These are phyloP conservation scores for Thielaviopsis ethacetica DNA, from an alignment of 2,329 filamentous ascomycete genomes.

Conservation along the genomic window DNA sequence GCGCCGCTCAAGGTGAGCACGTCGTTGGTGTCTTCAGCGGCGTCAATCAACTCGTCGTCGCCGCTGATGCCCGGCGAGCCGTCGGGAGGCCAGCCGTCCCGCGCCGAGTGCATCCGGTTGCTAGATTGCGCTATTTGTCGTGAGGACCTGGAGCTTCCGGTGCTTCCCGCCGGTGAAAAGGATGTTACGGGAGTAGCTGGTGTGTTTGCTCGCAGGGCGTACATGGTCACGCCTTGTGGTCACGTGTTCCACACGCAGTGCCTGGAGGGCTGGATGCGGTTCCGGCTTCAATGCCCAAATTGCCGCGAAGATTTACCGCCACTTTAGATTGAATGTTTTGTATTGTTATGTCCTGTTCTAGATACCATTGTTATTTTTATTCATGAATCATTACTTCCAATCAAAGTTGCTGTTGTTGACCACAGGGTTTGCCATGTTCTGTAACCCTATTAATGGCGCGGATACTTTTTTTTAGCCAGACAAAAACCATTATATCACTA, in stretches of 20 bases:
- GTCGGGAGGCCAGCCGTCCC: conserved; percentile 21
- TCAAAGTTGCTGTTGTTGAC: background rate
- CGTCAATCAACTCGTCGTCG: conserved; percentile 18
- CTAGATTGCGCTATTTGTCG: conserved; percentile 95
- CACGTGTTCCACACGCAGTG: conserved; percentile 91
- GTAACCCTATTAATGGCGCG: background rate
- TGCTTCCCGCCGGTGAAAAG: conserved; percentile 40
- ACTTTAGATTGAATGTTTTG: conserved; percentile 32
- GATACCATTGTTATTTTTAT: conserved; percentile 10
- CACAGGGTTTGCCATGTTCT: background rate
- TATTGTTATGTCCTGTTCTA: conserved; percentile 1
- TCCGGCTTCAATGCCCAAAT: conserved; percentile 84
- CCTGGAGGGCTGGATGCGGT: conserved; percentile 91
- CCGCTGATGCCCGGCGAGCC: conserved; percentile 19
- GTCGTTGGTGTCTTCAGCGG: background rate
- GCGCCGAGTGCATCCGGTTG: conserved; percentile 21
- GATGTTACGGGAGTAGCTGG: conserved; percentile 35
- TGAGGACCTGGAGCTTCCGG: conserved; percentile 76
- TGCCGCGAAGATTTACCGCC: conserved; percentile 82
- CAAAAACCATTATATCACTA: too few species aligned
- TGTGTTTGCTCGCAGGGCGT: conserved; percentile 62
- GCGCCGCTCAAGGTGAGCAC: conserved; percentile 1
- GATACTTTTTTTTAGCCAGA: too few species aligned
- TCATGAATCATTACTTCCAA: conserved; percentile 2
- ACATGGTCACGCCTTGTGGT: conserved; percentile 95